Percentiles rank a stretch among this genome's conserved stretches.
Evolutionary conservation across 345 rosid species (phyloP).

Genomic region (Cochlearia excelsa): DNA sequence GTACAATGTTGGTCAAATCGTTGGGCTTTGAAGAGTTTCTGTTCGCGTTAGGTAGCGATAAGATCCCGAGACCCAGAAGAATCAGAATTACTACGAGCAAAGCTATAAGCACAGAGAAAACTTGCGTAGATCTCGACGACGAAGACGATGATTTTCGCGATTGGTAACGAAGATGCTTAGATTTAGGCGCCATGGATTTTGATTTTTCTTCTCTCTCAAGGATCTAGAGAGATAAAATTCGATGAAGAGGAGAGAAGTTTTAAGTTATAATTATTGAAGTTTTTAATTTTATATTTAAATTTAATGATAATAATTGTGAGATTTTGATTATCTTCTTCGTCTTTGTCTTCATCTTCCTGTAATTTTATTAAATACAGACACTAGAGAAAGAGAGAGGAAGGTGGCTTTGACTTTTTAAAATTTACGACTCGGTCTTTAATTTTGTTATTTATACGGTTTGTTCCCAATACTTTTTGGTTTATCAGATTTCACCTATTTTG

Average conservation of each 20-base stretch:
- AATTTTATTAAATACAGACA: slow-evolving; percentile 23
- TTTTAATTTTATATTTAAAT: background rate
- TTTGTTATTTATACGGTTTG: slow-evolving; percentile 1
- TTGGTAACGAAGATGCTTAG: slow-evolving; percentile 35
- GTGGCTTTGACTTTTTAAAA: slow-evolving; percentile 34
- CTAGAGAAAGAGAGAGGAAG: background rate
- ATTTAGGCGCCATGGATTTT: slow-evolving; percentile 31
- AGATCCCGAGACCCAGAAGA: slow-evolving; percentile 74
- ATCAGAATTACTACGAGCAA: slow-evolving; percentile 61
- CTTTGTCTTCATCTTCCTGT: slow-evolving; percentile 25
- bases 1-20: slow-evolving; percentile 74
- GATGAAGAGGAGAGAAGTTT: slow-evolving; percentile 12
- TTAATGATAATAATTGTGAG: background rate
- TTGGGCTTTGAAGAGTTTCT: slow-evolving; percentile 48
- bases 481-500: background rate
- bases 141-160: slow-evolving; percentile 38
- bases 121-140: slow-evolving; percentile 52
- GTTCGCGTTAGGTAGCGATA: slow-evolving; percentile 60
- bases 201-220: background rate
- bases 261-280: background rate
- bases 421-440: background rate
- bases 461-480: background rate
- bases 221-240: slow-evolving; percentile 20
- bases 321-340: slow-evolving; percentile 17
- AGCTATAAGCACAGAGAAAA: slow-evolving; percentile 47